Percentiles rank a stretch among this genome's conserved stretches.
These are phyloP conservation scores for Agastache rugosa DNA, from an alignment of 257 asterid species.

Conservation along the genomic window DNA sequence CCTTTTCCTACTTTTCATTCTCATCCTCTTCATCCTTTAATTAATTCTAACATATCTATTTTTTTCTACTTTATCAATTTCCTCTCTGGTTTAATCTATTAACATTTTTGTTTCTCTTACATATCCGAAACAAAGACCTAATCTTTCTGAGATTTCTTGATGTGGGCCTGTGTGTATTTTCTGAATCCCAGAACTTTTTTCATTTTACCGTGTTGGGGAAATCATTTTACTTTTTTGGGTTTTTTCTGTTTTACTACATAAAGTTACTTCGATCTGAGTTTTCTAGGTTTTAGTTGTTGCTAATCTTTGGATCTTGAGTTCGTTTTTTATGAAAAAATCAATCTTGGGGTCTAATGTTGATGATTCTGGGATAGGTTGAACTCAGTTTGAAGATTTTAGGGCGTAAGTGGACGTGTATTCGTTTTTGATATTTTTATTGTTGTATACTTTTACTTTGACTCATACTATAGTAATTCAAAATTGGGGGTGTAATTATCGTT, in stretches of 20 bases:
- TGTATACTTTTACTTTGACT: constrained; percentile 31
- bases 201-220: constrained; percentile 33
- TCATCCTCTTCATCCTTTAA: constrained; percentile 74
- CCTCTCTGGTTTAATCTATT: constrained; percentile 25
- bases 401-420: neutral
- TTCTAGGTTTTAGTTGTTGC: constrained; percentile 32
- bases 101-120: constrained; percentile 40
- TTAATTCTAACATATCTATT: constrained; percentile 26
- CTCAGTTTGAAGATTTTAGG: constrained; percentile 40
- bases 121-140: constrained; percentile 43
- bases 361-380: constrained; percentile 81
- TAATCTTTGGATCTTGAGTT: constrained; percentile 64
- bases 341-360: constrained; percentile 56
- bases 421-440: constrained; percentile 25
- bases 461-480: constrained; percentile 22
- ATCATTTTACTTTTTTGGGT: constrained; percentile 28
- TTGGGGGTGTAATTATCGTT: constrained; percentile 50
- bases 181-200: constrained; percentile 38
- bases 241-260: constrained; percentile 44
- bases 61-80: constrained; percentile 24
- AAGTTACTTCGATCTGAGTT: constrained; percentile 38
- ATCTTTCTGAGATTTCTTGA: constrained; percentile 40
- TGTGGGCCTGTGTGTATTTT: constrained; percentile 48
- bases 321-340: constrained; percentile 50
- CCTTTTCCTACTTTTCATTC: constrained; percentile 83